These are phyloP conservation scores for Paratrypanosoma confusum DNA, from an alignment of 208 protist species.

Conservation along the genomic window DNA sequence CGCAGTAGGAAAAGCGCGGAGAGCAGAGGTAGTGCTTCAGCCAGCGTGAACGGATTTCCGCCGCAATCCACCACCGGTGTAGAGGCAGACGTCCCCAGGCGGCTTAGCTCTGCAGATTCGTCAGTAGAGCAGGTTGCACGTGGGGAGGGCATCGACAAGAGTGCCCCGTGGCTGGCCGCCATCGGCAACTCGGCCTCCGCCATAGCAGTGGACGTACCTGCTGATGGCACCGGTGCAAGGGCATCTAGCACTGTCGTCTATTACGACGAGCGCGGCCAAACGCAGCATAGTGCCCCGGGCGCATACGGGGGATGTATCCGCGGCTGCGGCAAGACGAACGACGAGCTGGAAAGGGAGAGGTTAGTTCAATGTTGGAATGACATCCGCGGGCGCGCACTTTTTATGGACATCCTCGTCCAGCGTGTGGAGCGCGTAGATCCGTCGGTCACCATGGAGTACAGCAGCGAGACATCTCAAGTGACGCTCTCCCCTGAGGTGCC, in stretches of 20 bases:
- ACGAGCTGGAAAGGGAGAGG: slow-evolving; percentile 34
- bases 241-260: slow-evolving; percentile 8
- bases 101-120: too few relatives aligned
- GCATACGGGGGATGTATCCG: background rate
- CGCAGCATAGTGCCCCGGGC: slow-evolving; percentile 1
- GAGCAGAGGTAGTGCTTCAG: background rate
- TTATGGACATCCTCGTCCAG: slow-evolving; percentile 72
- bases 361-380: slow-evolving; percentile 42
- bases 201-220: background rate
- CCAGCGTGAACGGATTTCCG: background rate
- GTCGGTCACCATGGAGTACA: slow-evolving; percentile 52
- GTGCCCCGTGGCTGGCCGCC: background rate
- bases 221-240: background rate
- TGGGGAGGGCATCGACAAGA: too few relatives aligned
- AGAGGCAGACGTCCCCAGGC: too few relatives aligned
- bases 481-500: slow-evolving; percentile 46
- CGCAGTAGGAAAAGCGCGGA: background rate
- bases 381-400: slow-evolving; percentile 43
- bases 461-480: slow-evolving; percentile 47
- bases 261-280: slow-evolving; percentile 4
- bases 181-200: too few relatives aligned
- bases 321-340: slow-evolving; percentile 2
- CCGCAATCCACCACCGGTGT: too few relatives aligned
- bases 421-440: slow-evolving; percentile 53
- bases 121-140: too few relatives aligned